These are phyloP conservation scores for Tetrahymena elliotti DNA, from an alignment of 73 alveolate species.

Conservation along the genomic window DNA sequence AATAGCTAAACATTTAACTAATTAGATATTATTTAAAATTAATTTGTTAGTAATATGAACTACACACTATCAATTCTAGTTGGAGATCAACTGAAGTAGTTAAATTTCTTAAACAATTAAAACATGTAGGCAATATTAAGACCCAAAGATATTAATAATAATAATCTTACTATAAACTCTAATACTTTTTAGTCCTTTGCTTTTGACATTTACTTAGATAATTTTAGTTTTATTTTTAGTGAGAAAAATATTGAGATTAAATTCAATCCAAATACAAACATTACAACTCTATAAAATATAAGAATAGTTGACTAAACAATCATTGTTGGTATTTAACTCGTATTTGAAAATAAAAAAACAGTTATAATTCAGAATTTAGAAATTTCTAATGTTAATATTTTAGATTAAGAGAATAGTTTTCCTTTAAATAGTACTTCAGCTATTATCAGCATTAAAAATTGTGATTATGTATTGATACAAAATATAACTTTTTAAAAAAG, in stretches of 20 bases:
- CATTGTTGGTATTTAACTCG: neutral
- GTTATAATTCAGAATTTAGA: neutral
- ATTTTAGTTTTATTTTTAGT: neutral
- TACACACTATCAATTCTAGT: neutral
- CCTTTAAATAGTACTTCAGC: neutral
- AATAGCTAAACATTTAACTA: neutral
- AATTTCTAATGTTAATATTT: neutral
- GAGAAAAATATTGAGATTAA: neutral
- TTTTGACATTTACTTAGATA: neutral
- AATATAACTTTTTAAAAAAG: neutral
- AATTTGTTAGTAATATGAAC: neutral
- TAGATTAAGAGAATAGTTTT: neutral
- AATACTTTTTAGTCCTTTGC: neutral
- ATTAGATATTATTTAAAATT: neutral
- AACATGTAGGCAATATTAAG: neutral
- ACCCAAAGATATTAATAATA: neutral
- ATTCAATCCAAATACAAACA: neutral
- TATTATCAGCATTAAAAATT: neutral
- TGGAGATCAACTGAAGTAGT: neutral
- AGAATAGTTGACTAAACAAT: neutral
- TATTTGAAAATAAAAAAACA: neutral
- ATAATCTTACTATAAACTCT: neutral
- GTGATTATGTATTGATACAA: neutral
- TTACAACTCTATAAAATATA: neutral
- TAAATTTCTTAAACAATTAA: neutral